Conservation (phyloP, 225 moss, liverwort and hornwort species). For the Marchantia polymorpha region DNA sequence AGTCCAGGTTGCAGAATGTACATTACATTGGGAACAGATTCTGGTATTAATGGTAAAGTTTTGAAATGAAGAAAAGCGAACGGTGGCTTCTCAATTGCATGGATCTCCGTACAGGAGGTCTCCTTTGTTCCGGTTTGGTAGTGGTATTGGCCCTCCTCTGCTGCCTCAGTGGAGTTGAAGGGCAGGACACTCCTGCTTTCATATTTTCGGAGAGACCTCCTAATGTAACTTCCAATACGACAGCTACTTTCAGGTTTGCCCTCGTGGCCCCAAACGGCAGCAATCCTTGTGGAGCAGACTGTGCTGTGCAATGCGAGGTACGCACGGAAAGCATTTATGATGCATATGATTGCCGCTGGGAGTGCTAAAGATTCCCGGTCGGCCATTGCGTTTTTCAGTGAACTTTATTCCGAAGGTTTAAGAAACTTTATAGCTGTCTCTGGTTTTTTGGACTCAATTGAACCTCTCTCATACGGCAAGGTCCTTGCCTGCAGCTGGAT, state of each 20-base stretch:
- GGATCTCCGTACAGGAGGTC: conserved; percentile 27
- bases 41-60: conserved; percentile 11
- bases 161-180: conserved; percentile 11
- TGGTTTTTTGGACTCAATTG: neutral
- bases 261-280: conserved; percentile 46
- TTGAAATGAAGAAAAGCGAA: conserved; percentile 33
- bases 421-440: neutral
- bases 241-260: conserved; percentile 55
- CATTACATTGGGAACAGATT: conserved; percentile 1
- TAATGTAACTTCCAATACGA: conserved; percentile 38
- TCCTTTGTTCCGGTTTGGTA: conserved; percentile 18
- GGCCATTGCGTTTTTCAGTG: neutral
- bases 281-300: conserved; percentile 63
- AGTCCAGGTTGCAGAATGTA: conserved; percentile 18
- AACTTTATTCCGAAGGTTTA: too few relatives aligned
- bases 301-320: conserved; percentile 77
- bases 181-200: conserved; percentile 31
- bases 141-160: conserved; percentile 24
- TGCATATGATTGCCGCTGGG: neutral
- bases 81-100: conserved; percentile 31
- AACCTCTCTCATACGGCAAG: conserved; percentile 11
- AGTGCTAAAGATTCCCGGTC: neutral
- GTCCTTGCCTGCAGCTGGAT: conserved; percentile 59
- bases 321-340: conserved; percentile 2
- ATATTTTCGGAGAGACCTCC: conserved; percentile 48